These are phyloP conservation scores for Tetracladium marchalianum DNA, from an alignment of 495 filamentous ascomycete genomes.

Conservation along the genomic window DNA sequence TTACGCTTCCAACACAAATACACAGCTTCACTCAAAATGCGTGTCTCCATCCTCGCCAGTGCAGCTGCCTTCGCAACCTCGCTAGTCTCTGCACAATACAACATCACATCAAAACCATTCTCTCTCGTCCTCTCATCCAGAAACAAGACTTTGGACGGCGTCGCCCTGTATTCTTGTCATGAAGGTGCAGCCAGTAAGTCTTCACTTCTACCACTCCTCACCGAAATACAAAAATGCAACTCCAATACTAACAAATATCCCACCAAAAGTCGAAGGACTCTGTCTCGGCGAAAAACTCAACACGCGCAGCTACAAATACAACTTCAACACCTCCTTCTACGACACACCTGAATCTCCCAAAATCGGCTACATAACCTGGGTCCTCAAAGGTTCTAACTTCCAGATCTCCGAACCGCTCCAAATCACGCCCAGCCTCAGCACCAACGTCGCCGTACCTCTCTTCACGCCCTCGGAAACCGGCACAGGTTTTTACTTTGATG, in stretches of 20 bases:
- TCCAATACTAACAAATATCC: too few relatives aligned
- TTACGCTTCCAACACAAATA: neutral
- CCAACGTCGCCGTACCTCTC: constrained; percentile 42
- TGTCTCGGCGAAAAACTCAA: constrained; percentile 27
- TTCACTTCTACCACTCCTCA: constrained; percentile 3
- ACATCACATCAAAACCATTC: constrained; percentile 31
- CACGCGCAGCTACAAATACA: constrained; percentile 26
- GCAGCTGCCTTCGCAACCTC: constrained; percentile 20
- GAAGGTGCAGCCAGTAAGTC: constrained; percentile 36
- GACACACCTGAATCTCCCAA: neutral
- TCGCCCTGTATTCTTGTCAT: constrained; percentile 39
- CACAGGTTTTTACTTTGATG: constrained; percentile 34
- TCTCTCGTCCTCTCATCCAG: constrained; percentile 23
- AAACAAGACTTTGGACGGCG: constrained; percentile 23
- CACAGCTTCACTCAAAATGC: constrained; percentile 19
- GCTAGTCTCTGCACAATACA: constrained; percentile 24
- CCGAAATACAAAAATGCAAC: too few relatives aligned
- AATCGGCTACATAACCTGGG: constrained; percentile 26
- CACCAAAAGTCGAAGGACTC: constrained; percentile 27
- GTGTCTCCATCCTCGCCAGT: constrained; percentile 19
- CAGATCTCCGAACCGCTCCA: constrained; percentile 27
- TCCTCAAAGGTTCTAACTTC: constrained; percentile 25
- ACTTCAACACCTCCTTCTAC: constrained; percentile 20
- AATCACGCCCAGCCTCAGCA: constrained; percentile 29
- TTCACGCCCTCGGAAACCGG: constrained; percentile 26